phyloP scores from a whole-genome alignment of 257 asterid species.

The Catharanthus roseus region DNA sequence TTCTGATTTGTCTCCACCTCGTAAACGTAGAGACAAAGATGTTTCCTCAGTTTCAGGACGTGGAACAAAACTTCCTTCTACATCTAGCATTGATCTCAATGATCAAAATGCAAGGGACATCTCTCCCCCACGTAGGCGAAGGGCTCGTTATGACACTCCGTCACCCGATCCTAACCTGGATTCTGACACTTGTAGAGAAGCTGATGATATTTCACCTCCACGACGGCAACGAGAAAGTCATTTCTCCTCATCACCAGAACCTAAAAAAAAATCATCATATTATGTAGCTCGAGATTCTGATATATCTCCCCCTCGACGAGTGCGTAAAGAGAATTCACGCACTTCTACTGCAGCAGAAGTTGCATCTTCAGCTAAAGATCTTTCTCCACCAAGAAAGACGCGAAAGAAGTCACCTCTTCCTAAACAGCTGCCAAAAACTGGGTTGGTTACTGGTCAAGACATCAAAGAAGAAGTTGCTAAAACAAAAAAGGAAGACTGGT shows the following conservation, averaged over 20 bases:
- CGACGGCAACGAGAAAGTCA: constrained; percentile 14
- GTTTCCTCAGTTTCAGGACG: constrained; percentile 17
- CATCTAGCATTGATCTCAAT: not conserved
- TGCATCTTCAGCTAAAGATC: constrained; percentile 37
- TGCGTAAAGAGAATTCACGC: constrained; percentile 25
- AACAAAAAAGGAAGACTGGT: constrained; percentile 56
- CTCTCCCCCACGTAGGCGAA: constrained; percentile 24
- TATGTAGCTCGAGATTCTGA: constrained; percentile 32
- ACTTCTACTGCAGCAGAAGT: constrained; percentile 26
- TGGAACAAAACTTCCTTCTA: not conserved
- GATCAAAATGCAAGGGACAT: not conserved
- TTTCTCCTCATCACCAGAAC: constrained; percentile 8
- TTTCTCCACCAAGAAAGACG: constrained; percentile 77
- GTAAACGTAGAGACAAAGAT: constrained; percentile 11
- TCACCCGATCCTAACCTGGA: constrained; percentile 34
- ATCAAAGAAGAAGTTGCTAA: constrained; percentile 60
- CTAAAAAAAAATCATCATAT: constrained; percentile 1
- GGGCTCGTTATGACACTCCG: constrained; percentile 48
- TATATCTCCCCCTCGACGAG: constrained; percentile 58
- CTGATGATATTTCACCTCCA: constrained; percentile 43
- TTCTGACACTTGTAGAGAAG: constrained; percentile 12
- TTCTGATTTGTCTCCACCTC: constrained; percentile 41
- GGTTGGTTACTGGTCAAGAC: constrained; percentile 72
- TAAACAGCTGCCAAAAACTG: constrained; percentile 52
- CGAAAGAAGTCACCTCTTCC: constrained; percentile 30